A percentile compares a stretch with the other conserved stretches of the same genome.
Conservation (phyloP, 2,329 filamentous ascomycete genomes). For the Ophiocordyceps camponoti-floridani region DNA sequence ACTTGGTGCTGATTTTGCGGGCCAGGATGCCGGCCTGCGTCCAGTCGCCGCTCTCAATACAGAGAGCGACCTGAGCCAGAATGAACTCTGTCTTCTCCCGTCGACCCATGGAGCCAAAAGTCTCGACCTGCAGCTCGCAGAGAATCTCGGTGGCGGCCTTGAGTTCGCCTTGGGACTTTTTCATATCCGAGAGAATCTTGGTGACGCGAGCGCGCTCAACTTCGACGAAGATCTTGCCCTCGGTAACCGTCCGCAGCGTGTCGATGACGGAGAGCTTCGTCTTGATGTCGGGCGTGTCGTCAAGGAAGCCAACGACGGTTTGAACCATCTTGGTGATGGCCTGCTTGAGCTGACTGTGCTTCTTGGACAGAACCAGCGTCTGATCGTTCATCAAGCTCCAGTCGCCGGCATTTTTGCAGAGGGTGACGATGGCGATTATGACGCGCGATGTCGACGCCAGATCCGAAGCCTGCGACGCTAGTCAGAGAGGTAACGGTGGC, state of each 20-base stretch:
- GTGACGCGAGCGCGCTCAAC: constrained; percentile 93
- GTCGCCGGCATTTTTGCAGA: constrained; percentile 84
- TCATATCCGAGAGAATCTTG: constrained; percentile 89
- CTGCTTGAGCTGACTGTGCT: constrained; percentile 98
- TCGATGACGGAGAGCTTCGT: constrained; percentile 90
- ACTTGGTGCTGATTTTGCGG: constrained; percentile 92
- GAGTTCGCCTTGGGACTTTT: constrained; percentile 86
- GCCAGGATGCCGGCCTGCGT: constrained; percentile 85
- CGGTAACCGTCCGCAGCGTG: constrained; percentile 85
- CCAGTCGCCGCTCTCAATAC: constrained; percentile 93
- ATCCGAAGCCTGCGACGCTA: constrained; percentile 60
- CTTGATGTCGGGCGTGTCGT: constrained; percentile 67
- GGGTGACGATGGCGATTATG: constrained; percentile 73
- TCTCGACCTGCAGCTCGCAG: constrained; percentile 96
- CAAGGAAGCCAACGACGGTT: constrained; percentile 80
- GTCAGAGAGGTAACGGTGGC: constrained; percentile 2
- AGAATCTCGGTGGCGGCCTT: constrained; percentile 81
- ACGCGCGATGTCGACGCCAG: constrained; percentile 85
- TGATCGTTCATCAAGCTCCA: constrained; percentile 96
- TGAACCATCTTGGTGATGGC: constrained; percentile 99
- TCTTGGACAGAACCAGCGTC: constrained; percentile 89
- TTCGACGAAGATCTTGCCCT: constrained; percentile 99
- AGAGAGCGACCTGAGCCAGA: constrained; percentile 80
- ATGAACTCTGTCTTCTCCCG: constrained; percentile 99
- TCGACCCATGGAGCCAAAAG: constrained; percentile 93